Conservation (phyloP, 2,329 filamentous ascomycete genomes). For the Periconia macrospinosa region DNA sequence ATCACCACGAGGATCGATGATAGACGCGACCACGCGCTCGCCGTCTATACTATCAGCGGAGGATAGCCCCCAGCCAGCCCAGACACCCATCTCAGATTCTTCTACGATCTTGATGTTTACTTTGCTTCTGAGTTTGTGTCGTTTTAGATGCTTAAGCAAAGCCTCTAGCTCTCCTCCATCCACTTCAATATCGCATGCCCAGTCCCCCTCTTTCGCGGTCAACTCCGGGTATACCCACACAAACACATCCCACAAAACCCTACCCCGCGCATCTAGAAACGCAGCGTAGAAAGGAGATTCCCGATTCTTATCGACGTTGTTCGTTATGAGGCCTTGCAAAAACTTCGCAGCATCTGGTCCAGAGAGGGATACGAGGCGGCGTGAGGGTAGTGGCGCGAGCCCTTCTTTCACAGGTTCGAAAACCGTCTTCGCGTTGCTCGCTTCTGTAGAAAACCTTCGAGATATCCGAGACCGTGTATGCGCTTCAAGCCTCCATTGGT, state of each 20-base stretch:
- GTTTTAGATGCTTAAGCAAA: slow-evolving; percentile 73
- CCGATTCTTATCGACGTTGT: slow-evolving; percentile 60
- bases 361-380: slow-evolving; percentile 76
- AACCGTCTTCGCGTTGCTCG: slow-evolving; percentile 4
- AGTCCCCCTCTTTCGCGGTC: slow-evolving; percentile 35
- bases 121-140: slow-evolving; percentile 84
- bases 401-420: slow-evolving; percentile 48
- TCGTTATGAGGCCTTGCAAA: slow-evolving; percentile 84
- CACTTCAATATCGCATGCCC: slow-evolving; percentile 77
- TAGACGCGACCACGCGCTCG: slow-evolving; percentile 7
- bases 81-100: slow-evolving; percentile 67
- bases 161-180: slow-evolving; percentile 67
- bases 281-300: slow-evolving; percentile 64
- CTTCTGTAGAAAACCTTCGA: neutral
- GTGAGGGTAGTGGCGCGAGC: slow-evolving; percentile 64
- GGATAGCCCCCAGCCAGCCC: slow-evolving; percentile 68
- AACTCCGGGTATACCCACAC: slow-evolving; percentile 61
- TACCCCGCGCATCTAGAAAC: slow-evolving; percentile 80
- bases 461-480: neutral
- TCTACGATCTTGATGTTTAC: slow-evolving; percentile 66
- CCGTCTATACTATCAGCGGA: neutral
- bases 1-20: slow-evolving; percentile 26
- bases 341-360: slow-evolving; percentile 81
- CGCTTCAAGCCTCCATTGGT: neutral
- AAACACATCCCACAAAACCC: slow-evolving; percentile 87